Evolutionary conservation across 2,329 filamentous ascomycete species (phyloP).

Genomic region (Nigrospora oryzae): DNA sequence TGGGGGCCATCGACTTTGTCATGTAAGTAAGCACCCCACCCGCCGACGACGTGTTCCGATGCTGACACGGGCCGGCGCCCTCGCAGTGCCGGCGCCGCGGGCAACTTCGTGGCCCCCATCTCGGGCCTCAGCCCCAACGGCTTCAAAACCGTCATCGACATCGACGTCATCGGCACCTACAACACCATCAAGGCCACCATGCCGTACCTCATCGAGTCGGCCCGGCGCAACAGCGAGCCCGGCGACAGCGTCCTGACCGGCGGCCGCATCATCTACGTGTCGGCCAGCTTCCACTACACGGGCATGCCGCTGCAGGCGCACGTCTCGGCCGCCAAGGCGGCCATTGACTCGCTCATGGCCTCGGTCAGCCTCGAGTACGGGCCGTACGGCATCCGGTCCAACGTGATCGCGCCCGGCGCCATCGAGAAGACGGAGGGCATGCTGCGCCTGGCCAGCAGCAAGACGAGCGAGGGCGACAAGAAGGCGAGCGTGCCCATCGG

Average conservation of each 20-base stretch:
- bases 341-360: constrained; percentile 75
- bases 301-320: constrained; percentile 81
- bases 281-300: constrained; percentile 84
- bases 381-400: constrained; percentile 76
- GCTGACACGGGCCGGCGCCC: constrained; percentile 1
- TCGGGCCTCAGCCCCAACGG: constrained; percentile 76
- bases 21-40: constrained; percentile 50
- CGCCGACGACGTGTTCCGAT: not conserved
- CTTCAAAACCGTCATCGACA: constrained; percentile 93
- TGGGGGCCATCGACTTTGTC: constrained; percentile 85
- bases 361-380: constrained; percentile 84
- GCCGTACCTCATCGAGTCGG: constrained; percentile 71
- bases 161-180: constrained; percentile 88
- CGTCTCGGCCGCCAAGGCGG: constrained; percentile 86
- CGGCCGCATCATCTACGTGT: constrained; percentile 83
- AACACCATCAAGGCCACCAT: constrained; percentile 92
- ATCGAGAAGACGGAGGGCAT: constrained; percentile 81
- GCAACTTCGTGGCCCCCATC: constrained; percentile 88
- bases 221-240: constrained; percentile 50
- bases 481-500: constrained; percentile 58
- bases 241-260: constrained; percentile 57
- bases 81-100: constrained; percentile 77
- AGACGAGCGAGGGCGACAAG: constrained; percentile 22
- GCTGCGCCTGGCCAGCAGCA: constrained; percentile 45
- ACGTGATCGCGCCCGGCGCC: constrained; percentile 81